phyloP scores from a whole-genome alignment of 805 yeast species.

The Myxozyma monticola region DNA sequence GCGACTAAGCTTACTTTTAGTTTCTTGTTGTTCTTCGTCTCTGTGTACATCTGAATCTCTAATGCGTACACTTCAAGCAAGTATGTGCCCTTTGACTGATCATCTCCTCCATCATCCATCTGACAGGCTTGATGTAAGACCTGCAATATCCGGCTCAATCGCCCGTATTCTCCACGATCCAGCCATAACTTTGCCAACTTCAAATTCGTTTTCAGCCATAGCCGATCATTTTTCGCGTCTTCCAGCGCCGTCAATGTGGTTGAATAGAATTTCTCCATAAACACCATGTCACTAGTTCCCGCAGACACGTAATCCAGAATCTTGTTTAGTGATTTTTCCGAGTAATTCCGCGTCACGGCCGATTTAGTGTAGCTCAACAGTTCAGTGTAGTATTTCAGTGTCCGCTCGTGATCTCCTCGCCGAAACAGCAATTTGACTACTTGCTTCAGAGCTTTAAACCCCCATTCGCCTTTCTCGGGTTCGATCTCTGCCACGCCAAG shows the following conservation, averaged over 20 bases:
- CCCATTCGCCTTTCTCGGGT: conserved; percentile 36
- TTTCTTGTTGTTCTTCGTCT: conserved; percentile 41
- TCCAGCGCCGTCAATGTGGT: conserved; percentile 34
- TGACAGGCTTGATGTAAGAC: conserved; percentile 30
- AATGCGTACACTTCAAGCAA: conserved; percentile 66
- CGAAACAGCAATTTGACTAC: conserved; percentile 37
- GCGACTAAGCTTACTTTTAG: conserved; percentile 35
- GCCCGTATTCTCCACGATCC: conserved; percentile 31
- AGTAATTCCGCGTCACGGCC: conserved; percentile 37
- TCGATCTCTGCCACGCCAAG: conserved; percentile 33
- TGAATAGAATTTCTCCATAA: conserved; percentile 35
- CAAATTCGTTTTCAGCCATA: conserved; percentile 37
- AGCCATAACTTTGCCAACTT: conserved; percentile 39
- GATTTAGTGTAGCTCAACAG: conserved; percentile 31
- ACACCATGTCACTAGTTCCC: conserved; percentile 28
- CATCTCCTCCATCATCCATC: conserved; percentile 31
- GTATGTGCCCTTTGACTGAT: conserved; percentile 35
- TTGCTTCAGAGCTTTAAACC: conserved; percentile 41
- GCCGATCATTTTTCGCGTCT: conserved; percentile 35
- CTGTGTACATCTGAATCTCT: conserved; percentile 57
- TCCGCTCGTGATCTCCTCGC: conserved; percentile 26
- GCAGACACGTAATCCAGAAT: conserved; percentile 36
- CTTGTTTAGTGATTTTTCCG: conserved; percentile 40
- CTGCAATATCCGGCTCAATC: conserved; percentile 23
- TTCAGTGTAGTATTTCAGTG: conserved; percentile 31